These are phyloP conservation scores for Yamadazyma trypodendri DNA, from an alignment of 1,139 yeast species.

Conservation along the genomic window DNA sequence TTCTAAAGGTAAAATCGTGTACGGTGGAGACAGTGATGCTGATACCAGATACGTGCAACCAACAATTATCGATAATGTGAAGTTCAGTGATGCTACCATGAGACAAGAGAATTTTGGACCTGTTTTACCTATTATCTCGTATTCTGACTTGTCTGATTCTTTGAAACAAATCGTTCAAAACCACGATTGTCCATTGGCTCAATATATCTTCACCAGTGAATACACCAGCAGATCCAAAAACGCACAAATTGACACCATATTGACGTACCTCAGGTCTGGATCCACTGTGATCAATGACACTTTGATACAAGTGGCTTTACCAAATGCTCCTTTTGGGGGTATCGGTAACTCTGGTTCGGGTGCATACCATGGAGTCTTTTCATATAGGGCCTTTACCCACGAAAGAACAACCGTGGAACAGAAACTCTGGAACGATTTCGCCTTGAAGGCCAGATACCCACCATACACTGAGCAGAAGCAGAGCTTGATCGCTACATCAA, in stretches of 20 bases:
- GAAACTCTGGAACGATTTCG: constrained; percentile 63
- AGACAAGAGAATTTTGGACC: constrained; percentile 83
- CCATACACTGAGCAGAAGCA: constrained; percentile 51
- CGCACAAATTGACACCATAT: constrained; percentile 51
- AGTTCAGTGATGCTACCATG: constrained; percentile 72
- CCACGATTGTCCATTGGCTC: constrained; percentile 88
- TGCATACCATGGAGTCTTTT: constrained; percentile 75
- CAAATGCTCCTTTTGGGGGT: constrained; percentile 90
- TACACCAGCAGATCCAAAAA: constrained; percentile 32
- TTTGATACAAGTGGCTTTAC: constrained; percentile 66
- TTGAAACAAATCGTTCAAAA: constrained; percentile 45
- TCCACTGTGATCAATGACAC: constrained; percentile 72
- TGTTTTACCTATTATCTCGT: constrained; percentile 68
- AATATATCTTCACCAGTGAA: constrained; percentile 66
- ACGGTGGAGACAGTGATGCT: constrained; percentile 54
- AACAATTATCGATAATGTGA: constrained; percentile 62
- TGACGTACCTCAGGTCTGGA: constrained; percentile 67
- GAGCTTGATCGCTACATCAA: constrained; percentile 21
- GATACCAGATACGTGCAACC: constrained; percentile 63
- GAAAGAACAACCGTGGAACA: constrained; percentile 68
- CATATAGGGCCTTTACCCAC: constrained; percentile 75
- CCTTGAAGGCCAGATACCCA: constrained; percentile 64
- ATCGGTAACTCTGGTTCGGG: constrained; percentile 81
- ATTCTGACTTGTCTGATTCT: constrained; percentile 47
- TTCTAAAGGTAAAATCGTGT: constrained; percentile 59